Percentiles rank a stretch among this genome's conserved stretches.
These are phyloP conservation scores for Serendipita sp. DNA, from an alignment of 768 basidiomycete species.

Conservation along the genomic window DNA sequence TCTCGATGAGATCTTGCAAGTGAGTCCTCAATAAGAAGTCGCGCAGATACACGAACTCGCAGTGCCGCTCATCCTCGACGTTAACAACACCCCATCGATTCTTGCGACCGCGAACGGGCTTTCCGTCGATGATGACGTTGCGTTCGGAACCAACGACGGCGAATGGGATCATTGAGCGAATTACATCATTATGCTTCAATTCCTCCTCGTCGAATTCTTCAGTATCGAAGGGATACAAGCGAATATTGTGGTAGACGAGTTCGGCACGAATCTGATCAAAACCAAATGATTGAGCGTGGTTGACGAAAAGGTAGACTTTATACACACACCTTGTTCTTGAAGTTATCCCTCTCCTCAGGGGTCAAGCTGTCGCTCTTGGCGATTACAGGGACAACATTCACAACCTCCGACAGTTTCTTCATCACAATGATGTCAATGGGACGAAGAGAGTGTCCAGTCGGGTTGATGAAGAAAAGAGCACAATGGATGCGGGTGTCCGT, in stretches of 20 bases:
- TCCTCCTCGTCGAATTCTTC: slow-evolving; percentile 94
- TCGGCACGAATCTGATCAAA: slow-evolving; percentile 80
- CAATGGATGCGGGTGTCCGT: slow-evolving; percentile 98
- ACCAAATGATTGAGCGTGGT: slow-evolving; percentile 11
- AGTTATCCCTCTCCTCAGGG: slow-evolving; percentile 75
- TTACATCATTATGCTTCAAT: slow-evolving; percentile 70
- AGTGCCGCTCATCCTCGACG: slow-evolving; percentile 90
- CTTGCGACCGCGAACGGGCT: slow-evolving; percentile 87
- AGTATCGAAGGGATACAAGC: slow-evolving; percentile 91
- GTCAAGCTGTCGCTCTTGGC: slow-evolving; percentile 95
- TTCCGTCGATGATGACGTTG: slow-evolving; percentile 90
- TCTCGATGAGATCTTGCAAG: slow-evolving; percentile 96
- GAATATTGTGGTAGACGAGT: slow-evolving; percentile 79
- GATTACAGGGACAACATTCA: slow-evolving; percentile 98
- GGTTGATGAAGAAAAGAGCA: slow-evolving; percentile 95
- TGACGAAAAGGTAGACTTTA: not conserved
- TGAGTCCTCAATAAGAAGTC: slow-evolving; percentile 96
- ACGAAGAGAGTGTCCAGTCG: slow-evolving; percentile 92
- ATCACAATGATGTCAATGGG: slow-evolving; percentile 97
- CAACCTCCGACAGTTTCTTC: slow-evolving; percentile 97
- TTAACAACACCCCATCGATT: slow-evolving; percentile 99
- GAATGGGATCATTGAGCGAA: slow-evolving; percentile 90
- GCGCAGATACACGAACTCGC: slow-evolving; percentile 93
- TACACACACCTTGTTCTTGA: slow-evolving; percentile 68
- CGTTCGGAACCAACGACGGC: slow-evolving; percentile 96